Evolutionary conservation across 1,284 basidiomycete genomes (phyloP).

Genomic region (Ceratobasidium sp.): DNA sequence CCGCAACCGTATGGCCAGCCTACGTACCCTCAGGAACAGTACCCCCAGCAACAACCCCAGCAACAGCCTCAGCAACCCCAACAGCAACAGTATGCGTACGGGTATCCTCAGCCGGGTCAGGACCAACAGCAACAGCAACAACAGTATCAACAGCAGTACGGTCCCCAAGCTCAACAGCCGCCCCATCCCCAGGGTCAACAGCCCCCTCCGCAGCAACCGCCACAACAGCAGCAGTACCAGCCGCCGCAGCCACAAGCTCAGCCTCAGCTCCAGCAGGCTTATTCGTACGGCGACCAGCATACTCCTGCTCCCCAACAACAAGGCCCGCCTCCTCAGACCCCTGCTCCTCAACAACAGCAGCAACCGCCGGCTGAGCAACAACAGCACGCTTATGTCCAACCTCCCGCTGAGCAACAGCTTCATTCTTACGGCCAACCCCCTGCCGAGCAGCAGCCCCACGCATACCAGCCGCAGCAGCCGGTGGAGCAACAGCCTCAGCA

Average conservation of each 20-base stretch:
- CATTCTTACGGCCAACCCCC: slow-evolving; percentile 7
- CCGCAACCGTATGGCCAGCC: slow-evolving; percentile 46
- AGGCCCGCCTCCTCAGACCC: slow-evolving; percentile 3
- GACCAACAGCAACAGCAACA: slow-evolving; percentile 23
- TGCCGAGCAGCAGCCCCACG: slow-evolving; percentile 23
- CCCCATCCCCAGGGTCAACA: background rate
- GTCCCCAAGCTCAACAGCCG: too few species aligned
- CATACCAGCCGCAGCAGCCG: slow-evolving; percentile 33
- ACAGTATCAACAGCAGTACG: background rate
- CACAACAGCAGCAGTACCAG: background rate
- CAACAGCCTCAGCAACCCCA: slow-evolving; percentile 2
- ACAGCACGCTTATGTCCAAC: slow-evolving; percentile 16
- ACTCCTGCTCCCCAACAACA: slow-evolving; percentile 13
- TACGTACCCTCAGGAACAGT: background rate
- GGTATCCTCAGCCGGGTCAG: slow-evolving; percentile 2
- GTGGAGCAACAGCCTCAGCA: slow-evolving; percentile 16
- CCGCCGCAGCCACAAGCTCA: slow-evolving; percentile 1
- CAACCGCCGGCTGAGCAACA: slow-evolving; percentile 5
- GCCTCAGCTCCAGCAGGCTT: background rate
- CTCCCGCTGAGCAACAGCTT: slow-evolving; percentile 9
- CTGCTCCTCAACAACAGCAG: slow-evolving; percentile 28
- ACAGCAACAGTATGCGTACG: slow-evolving; percentile 9
- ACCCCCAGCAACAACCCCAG: background rate
- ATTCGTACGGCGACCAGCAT: background rate
- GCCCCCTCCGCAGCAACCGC: background rate